Conservation (phyloP, 257 asterid species). For the Marsdenia floribunda region DNA sequence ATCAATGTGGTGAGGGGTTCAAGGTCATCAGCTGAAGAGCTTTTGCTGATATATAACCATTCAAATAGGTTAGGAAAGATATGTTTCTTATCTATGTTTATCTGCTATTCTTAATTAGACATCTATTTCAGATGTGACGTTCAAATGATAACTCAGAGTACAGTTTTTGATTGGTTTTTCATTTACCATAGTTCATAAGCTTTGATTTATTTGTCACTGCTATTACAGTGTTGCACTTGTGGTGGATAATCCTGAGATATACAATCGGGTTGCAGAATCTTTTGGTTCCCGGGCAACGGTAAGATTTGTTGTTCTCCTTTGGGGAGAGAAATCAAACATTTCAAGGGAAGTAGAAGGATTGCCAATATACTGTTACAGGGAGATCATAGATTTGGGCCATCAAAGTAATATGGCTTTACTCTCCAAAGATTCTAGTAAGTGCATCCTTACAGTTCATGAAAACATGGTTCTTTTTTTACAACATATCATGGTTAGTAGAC, state of each 20-base stretch:
- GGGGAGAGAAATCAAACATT: slow-evolving; percentile 81
- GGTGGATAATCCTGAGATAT: slow-evolving; percentile 71
- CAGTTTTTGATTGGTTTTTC: neutral
- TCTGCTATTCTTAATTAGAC: neutral
- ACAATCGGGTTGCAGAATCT: slow-evolving; percentile 41
- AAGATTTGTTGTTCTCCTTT: slow-evolving; percentile 62
- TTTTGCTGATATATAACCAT: slow-evolving; percentile 78
- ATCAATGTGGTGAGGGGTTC: slow-evolving; percentile 91
- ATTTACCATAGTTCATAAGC: neutral
- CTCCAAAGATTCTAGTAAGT: slow-evolving; percentile 73
- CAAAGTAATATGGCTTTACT: slow-evolving; percentile 47
- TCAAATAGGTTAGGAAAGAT: slow-evolving; percentile 63
- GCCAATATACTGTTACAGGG: slow-evolving; percentile 60
- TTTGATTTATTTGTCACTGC: slow-evolving; percentile 20
- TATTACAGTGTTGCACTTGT: slow-evolving; percentile 72
- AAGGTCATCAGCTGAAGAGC: slow-evolving; percentile 83
- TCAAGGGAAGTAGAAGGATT: slow-evolving; percentile 31
- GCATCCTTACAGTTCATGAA: slow-evolving; percentile 9
- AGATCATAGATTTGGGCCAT: slow-evolving; percentile 61
- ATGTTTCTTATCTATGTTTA: slow-evolving; percentile 9
- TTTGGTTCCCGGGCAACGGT: slow-evolving; percentile 45
- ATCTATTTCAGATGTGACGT: neutral
- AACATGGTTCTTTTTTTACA: neutral
- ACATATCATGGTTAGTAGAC: neutral
- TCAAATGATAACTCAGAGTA: neutral